These are phyloP conservation scores for Tuber indicum DNA, from an alignment of 495 filamentous ascomycete species.

Conservation along the genomic window DNA sequence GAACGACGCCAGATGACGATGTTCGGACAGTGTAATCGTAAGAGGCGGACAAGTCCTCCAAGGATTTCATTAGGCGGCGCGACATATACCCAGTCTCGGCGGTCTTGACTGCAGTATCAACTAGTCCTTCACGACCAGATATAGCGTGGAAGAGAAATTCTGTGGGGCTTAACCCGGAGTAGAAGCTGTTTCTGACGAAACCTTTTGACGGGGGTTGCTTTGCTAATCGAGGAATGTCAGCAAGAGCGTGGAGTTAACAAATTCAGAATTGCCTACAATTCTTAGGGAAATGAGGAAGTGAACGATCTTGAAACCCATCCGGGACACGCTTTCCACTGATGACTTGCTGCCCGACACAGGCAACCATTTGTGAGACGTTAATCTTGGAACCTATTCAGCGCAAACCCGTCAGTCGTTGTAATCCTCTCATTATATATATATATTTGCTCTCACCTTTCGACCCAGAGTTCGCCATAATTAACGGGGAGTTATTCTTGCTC, in stretches of 20 bases:
- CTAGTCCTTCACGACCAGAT: conserved; percentile 93
- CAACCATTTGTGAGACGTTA: conserved; percentile 99
- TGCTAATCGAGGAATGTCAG: conserved; percentile 34
- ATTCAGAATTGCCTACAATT: conserved; percentile 46
- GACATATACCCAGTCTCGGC: conserved; percentile 99
- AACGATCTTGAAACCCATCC: conserved; percentile 94
- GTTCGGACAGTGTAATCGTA: conserved; percentile 95
- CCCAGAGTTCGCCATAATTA: conserved; percentile 95
- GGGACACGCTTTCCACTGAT: conserved; percentile 88
- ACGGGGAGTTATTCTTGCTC: conserved; percentile 82
- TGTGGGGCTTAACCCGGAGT: conserved; percentile 76
- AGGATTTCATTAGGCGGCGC: conserved; percentile 90
- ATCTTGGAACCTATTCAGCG: conserved; percentile 63
- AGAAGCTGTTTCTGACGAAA: conserved; percentile 96
- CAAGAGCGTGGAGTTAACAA: neutral
- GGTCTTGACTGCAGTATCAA: conserved; percentile 99
- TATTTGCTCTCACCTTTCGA: conserved; percentile 56
- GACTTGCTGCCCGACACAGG: conserved; percentile 94
- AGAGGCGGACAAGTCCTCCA: conserved; percentile 84
- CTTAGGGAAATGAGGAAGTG: conserved; percentile 90
- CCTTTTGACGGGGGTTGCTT: conserved; percentile 89
- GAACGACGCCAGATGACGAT: conserved; percentile 74
- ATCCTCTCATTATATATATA: neutral
- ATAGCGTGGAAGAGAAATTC: conserved; percentile 99
- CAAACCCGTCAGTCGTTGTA: neutral